Evolutionary conservation across 306 rosid species (phyloP), one percentile per base, ranked within the genome.

Genomic region (Mimosa bimucronata): DNA sequence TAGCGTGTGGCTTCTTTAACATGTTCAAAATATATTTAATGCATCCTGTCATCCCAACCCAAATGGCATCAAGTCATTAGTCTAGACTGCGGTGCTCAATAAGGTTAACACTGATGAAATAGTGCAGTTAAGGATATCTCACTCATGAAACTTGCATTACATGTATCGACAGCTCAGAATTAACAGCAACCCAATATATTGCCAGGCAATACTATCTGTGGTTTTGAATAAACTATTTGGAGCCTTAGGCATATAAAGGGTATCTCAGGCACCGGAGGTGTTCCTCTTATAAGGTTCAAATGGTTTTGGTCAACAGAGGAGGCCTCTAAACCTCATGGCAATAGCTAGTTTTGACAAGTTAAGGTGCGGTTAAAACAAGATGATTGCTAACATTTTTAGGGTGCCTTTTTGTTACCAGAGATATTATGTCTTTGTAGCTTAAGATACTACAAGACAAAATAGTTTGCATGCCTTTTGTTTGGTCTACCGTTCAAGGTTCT

Each of bases 401-500:
- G 52, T 10, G 73, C 25, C 13, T 67, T 29, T 10, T 38, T 10
- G 9, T 66, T 42, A n/a, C 46, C 19, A 16, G 13, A 19, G 50
- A 66, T 38, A 25, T 10, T 18, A 53, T 53, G n/a, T 53, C 60
- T 53, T 9, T 57, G 30, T 9, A 57, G 29, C 64, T 57, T 57
- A n/a, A 9, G 52, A 66, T 38, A 42, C 16, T 11, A 9, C 19
- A 41, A 9, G 30, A 67, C 18, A 67, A 38, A 25, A 34, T 19
- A 34, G 71, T 66, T 18, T 38, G 44, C 73, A 67, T n/a, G 72
- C 30, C 31, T 38, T 67, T 29, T 48, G 21, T 67, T 40, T 40
- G 30, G 31, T 21, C 18, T 67, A n/a, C 50, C 19, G 19, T 0
- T 10, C 46, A 10, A 67, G 28, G 18, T n/a, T n/a, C 14, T 12